Evolutionary conservation across 768 basidiomycete genomes (phyloP).

Genomic region (Kondoa subrosea): DNA sequence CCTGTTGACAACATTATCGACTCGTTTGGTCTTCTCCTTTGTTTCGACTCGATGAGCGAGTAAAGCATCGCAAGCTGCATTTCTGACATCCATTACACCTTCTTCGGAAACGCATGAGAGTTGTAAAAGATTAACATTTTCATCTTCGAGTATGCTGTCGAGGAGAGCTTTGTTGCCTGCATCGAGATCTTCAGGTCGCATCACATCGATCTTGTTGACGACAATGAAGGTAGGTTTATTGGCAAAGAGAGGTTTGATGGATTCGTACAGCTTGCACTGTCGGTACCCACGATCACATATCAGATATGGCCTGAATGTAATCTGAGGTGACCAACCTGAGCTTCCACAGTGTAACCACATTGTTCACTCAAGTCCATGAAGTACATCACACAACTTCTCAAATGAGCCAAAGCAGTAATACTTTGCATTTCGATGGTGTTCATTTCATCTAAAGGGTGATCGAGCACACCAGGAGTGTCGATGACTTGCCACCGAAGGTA

Average conservation of each 20-base stretch:
- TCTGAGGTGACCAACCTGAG: conserved; percentile 47
- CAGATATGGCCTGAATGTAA: not conserved
- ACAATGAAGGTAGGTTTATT: conserved; percentile 87
- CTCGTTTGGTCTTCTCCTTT: conserved; percentile 84
- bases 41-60: conserved; percentile 84
- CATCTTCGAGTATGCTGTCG: conserved; percentile 65
- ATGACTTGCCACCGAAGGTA: conserved; percentile 99
- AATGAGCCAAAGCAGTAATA: conserved; percentile 89
- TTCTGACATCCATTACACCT: conserved; percentile 92
- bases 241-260: conserved; percentile 90
- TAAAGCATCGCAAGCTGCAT: conserved; percentile 83
- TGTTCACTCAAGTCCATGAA: conserved; percentile 99
- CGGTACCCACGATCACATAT: conserved; percentile 1
- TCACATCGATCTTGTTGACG: conserved; percentile 95
- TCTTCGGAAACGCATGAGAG: conserved; percentile 93
- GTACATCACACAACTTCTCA: conserved; percentile 84
- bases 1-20: conserved; percentile 80
- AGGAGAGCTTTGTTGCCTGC: conserved; percentile 61
- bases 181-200: conserved; percentile 64
- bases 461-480: conserved; percentile 93
- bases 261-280: conserved; percentile 95
- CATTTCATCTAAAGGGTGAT: conserved; percentile 98
- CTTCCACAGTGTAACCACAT: conserved; percentile 92
- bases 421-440: conserved; percentile 99
- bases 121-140: conserved; percentile 52